Evolutionary conservation across 331 rosid genomes (phyloP), one percentile per base, ranked within the genome.

Genomic region (Malus hybrid): DNA sequence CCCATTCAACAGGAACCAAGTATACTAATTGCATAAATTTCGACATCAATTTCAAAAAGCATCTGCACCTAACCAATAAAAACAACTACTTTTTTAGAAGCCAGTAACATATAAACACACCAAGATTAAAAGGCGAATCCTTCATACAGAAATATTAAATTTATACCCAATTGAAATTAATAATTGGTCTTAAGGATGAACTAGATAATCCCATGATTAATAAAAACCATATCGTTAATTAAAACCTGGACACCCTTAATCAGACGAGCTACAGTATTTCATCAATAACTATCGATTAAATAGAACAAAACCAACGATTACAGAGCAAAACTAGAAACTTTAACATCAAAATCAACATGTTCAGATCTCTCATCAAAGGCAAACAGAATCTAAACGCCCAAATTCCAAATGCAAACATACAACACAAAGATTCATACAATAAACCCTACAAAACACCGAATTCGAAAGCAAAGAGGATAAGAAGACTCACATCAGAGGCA

Each of bases 401-500:
- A 4, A 67, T 20, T 0, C 31, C 5, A 57, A 29, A n/a, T 55
- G 1, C 11, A 50, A 42, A 68, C 22, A 6, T 42, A 1, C 3
- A 22, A 33, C 28, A 36, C 8, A 7, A 18, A 14, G 13, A 1
- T 19, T 2, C 19, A 46, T 4, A 11, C 5, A 33, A 12, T 1
- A 24, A 1, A 2, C 6, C 0, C 11, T 8, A 16, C 5, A 60
- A 7, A 52, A 16, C 19, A 18, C 0, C 1, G 1, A 46, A 5
- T 9, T 18, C 19, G 12, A 5, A 22, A 15, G 2, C 18, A 2
- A 3, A 6, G 5, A 1, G 10, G 14, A 8, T 42, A 4, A 1
- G 31, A 27, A 52, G n/a, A 67, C 89, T 19, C 76, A 92, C 97
- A 54, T 92, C 96, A 2, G 97, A 92, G 14, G 96, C 85, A 73